A percentile compares a stretch with the other conserved stretches of the same genome.
Conservation (phyloP, 495 filamentous ascomycete species). For the Aspergillus sclerotioniger region DNA sequence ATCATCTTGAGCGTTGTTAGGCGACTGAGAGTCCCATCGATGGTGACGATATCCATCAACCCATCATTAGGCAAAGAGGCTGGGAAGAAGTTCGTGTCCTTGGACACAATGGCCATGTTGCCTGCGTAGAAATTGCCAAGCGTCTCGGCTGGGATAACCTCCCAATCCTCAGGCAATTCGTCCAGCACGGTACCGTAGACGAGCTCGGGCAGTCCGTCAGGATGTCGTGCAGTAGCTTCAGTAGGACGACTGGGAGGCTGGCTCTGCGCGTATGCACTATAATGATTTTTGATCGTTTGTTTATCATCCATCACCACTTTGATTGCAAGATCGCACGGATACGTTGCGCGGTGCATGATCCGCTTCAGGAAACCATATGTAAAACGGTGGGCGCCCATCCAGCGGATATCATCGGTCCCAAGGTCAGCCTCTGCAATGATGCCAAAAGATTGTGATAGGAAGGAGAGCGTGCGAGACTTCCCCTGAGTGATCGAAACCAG, state of each 20-base stretch:
- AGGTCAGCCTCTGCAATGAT: slow-evolving; percentile 88
- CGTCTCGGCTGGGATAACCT: slow-evolving; percentile 65
- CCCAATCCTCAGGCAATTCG: slow-evolving; percentile 72
- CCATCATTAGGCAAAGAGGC: slow-evolving; percentile 83
- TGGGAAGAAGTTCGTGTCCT: slow-evolving; percentile 85
- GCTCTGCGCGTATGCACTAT: slow-evolving; percentile 49
- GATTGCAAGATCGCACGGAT: slow-evolving; percentile 85
- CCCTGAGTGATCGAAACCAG: slow-evolving; percentile 86
- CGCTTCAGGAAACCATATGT: slow-evolving; percentile 77
- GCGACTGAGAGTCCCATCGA: slow-evolving; percentile 71
- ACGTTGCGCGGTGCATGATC: slow-evolving; percentile 67
- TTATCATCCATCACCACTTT: slow-evolving; percentile 81
- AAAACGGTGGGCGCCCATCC: slow-evolving; percentile 86
- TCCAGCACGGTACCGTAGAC: slow-evolving; percentile 77
- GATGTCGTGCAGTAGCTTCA: slow-evolving; percentile 25
- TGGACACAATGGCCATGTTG: slow-evolving; percentile 91
- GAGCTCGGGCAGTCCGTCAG: slow-evolving; percentile 65
- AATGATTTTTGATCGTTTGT: slow-evolving; percentile 69
- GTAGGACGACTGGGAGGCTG: slow-evolving; percentile 23
- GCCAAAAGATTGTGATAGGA: slow-evolving; percentile 87
- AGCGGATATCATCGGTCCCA: slow-evolving; percentile 84
- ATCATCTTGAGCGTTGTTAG: slow-evolving; percentile 63
- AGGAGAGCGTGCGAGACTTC: slow-evolving; percentile 67
- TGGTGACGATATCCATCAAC: slow-evolving; percentile 76
- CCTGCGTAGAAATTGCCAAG: slow-evolving; percentile 93